Base-by-base conservation (phyloP, 371 early-diverging fungal genomes). In the Circinella umbellata region DNA sequence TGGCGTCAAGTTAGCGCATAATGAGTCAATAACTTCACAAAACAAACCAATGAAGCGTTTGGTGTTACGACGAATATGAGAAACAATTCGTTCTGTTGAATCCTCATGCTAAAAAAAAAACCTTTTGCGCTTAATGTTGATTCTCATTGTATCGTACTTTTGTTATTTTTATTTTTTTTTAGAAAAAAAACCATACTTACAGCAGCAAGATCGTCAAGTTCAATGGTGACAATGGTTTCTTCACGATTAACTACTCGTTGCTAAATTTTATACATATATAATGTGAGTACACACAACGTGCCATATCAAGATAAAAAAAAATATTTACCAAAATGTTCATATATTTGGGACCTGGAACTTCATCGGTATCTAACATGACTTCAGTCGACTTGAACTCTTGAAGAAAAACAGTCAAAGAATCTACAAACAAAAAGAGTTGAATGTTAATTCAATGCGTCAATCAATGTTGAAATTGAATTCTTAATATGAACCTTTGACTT, bases 1-100 rank as follows among this genome's bases (percentile, higher is more conserved):
- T 3, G 98, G 95, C 63, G 95, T 84, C 65, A 95, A 70, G 10
- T 20, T 59, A 4, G 66, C 20, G 20, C 71, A 70, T 5, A 79
- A 34, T 0, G 63, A 51, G 37, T 81, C 84, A 77, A 96, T 90
- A 9, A 90, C 94, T 59, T 80, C 80, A 67, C 85, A 86, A 69
- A 96, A 91, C 55, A 98, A 80, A 59, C 91, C 89, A 20, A 92
- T 79, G 78, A 96, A 98, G 51, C 93, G 90, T 73, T 90, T 92
- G 27, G 96, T 89, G 83, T 98, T 98, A 71, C 80, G 73, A 69
- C 85, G 86, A 60, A 98, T 96, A 74, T 90, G 82, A 57, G 79
- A 73, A 48, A 87, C 86, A 63, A 86, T 76, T 39, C 77, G 69
- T 46, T 61, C 18, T 42, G 42, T 67, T 5, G 76, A 76, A 59